phyloP scores from a whole-genome alignment of 352 stramenopile species.

The Globisporangium yorkense region DNA sequence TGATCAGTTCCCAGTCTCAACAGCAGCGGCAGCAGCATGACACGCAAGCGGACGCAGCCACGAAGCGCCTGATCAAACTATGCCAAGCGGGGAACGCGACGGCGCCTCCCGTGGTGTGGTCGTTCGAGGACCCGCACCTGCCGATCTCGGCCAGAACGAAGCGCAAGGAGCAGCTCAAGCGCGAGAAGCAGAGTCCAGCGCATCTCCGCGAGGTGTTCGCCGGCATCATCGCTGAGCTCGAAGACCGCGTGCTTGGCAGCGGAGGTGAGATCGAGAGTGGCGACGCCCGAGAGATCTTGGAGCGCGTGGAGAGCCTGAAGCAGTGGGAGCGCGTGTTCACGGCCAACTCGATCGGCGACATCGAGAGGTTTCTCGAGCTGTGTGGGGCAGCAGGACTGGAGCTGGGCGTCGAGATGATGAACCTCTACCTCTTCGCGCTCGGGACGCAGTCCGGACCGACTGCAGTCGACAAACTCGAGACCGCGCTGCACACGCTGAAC shows the following conservation, averaged over 20 bases:
- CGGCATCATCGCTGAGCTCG: background rate
- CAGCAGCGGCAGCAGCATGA: constrained; percentile 5
- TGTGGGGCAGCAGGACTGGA: background rate
- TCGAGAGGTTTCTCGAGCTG: constrained; percentile 7
- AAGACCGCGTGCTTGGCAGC: background rate
- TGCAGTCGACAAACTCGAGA: constrained; percentile 11
- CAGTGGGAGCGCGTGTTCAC: constrained; percentile 14
- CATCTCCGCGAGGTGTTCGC: background rate
- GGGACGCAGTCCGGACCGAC: background rate
- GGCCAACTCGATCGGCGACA: constrained; percentile 3
- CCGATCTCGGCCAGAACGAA: constrained; percentile 9
- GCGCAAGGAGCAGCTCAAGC: constrained; percentile 10
- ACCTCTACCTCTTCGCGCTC: constrained; percentile 12
- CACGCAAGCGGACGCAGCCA: background rate
- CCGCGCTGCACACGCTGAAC: constrained; percentile 28
- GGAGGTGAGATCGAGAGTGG: no score
- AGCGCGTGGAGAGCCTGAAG: constrained; percentile 6
- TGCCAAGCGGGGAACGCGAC: constrained; percentile 4
- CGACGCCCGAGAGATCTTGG: background rate
- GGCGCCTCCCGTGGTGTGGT: constrained; percentile 7
- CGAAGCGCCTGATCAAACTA: constrained; percentile 2
- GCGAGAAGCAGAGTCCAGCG: constrained; percentile 4
- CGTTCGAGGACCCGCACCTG: constrained; percentile 1
- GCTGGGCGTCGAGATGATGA: constrained; percentile 5
- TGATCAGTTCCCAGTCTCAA: background rate